phyloP scores from a whole-genome alignment of 495 filamentous ascomycete genomes.

The Annulohypoxylon moriforme region DNA sequence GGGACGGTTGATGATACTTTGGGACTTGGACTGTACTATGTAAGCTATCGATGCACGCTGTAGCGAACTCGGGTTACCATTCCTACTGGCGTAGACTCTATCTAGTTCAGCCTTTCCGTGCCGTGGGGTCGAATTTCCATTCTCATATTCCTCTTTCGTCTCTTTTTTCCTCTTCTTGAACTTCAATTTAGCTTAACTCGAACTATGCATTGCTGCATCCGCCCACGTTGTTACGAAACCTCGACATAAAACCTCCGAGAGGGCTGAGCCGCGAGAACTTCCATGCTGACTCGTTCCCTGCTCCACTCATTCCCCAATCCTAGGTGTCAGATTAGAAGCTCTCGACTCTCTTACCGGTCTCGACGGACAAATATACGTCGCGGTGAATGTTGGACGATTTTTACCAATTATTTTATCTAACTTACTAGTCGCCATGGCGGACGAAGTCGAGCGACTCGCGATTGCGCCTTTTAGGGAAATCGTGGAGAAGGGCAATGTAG shows the following conservation, averaged over 20 bases:
- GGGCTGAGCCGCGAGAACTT: constrained; percentile 33
- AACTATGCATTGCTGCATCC: constrained; percentile 24
- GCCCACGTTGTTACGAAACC: constrained; percentile 31
- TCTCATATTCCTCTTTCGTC: constrained; percentile 17
- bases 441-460: constrained; percentile 54
- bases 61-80: constrained; percentile 40
- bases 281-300: constrained; percentile 31
- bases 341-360: neutral
- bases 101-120: constrained; percentile 30
- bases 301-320: constrained; percentile 39
- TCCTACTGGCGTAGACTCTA: constrained; percentile 12
- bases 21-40: constrained; percentile 7
- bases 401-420: constrained; percentile 17
- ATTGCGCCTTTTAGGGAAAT: constrained; percentile 56
- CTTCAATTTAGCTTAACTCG: constrained; percentile 8
- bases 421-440: constrained; percentile 41
- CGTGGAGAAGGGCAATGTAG: constrained; percentile 53
- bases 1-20: constrained; percentile 37
- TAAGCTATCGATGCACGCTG: constrained; percentile 38
- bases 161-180: constrained; percentile 15
- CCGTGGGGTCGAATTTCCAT: constrained; percentile 41
- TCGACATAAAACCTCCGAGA: constrained; percentile 30
- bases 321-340: constrained; percentile 18
- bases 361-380: constrained; percentile 17
- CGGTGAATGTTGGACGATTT: constrained; percentile 22